These are phyloP conservation scores for Euphorbia celastroides DNA, from an alignment of 441 rosid species.

Conservation along the genomic window DNA sequence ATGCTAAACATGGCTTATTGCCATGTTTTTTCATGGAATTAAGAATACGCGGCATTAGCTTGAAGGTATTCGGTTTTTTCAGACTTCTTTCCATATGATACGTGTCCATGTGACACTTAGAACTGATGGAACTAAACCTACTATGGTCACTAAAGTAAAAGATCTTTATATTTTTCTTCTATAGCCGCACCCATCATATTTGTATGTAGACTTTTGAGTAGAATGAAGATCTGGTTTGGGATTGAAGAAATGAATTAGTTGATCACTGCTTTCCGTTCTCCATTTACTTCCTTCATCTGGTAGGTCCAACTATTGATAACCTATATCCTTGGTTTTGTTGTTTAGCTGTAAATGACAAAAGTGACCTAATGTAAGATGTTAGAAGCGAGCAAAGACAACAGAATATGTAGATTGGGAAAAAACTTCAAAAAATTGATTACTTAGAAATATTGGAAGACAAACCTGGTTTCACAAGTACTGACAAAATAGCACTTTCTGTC, in stretches of 20 bases:
- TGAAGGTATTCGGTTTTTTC: neutral
- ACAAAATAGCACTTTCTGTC: neutral
- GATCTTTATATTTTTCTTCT: neutral
- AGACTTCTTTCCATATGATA: neutral
- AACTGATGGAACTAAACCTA: neutral
- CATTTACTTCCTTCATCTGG: neutral
- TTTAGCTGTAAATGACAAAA: neutral
- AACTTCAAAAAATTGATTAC: no score
- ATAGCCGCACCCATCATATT: neutral
- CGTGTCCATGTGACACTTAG: neutral
- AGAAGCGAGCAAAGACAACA: no score
- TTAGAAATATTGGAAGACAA: no score
- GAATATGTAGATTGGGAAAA: no score
- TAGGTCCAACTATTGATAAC: neutral
- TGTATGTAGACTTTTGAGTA: neutral
- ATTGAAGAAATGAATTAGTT: neutral
- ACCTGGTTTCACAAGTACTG: neutral
- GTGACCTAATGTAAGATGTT: neutral
- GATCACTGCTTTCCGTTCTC: neutral
- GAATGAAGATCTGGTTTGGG: neutral
- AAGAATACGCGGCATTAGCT: neutral
- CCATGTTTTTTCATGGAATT: neutral
- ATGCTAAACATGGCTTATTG: neutral
- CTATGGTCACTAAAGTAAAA: neutral
- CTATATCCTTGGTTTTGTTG: neutral